Evolutionary conservation across 768 basidiomycete genomes (phyloP), one percentile per base, ranked within the genome.

Genomic region (Melanogaster broomeanus): DNA sequence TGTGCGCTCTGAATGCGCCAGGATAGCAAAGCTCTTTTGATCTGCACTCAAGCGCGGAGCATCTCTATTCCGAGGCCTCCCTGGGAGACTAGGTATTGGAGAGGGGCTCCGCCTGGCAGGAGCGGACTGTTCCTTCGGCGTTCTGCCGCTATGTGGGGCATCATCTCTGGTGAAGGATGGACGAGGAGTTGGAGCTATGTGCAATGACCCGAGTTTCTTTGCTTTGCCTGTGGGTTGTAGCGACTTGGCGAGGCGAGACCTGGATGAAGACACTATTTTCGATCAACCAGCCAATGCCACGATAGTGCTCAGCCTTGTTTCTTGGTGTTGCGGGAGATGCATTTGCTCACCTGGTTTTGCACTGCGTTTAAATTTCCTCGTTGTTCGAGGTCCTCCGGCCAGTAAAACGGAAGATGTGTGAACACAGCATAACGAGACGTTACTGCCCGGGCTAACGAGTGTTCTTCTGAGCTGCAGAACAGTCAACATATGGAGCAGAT

Each of bases 181-280:
- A 40, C 52, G 64, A 1, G 55, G 33, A n/a, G 37, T 35, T 12
- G 61, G 49, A n/a, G 61, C 66, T 38, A 63, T 49, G 24, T 68
- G 63, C 8, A 70, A 34, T 8, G 57, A 60, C 10, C 66, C 65
- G 9, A 65, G 56, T 40, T 53, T 62, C 33, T 65, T 65, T 6
- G 62, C 58, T 35, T 47, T 65, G 3, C 63, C 63, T 7, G 51
- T 56, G 2, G 65, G 63, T n/a, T 69, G 50, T 34, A 70, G 45
- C 11, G 65, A 66, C 44, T 58, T 55, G 42, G 63, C 63, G 5
- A 67, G 66, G 9, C 68, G 63, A 6, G n/a, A 53, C 50, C 56
- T 66, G 3, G 65, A 60, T 1, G 66, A 55, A 16, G 65, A 53
- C 24, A 24, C 64, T 66, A 42, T 27, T 24, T 30, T 35, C 37